Percentiles rank a stretch among this genome's conserved stretches.
These are phyloP conservation scores for Amanita muscaria DNA, from an alignment of 768 basidiomycete species.

Conservation along the genomic window DNA sequence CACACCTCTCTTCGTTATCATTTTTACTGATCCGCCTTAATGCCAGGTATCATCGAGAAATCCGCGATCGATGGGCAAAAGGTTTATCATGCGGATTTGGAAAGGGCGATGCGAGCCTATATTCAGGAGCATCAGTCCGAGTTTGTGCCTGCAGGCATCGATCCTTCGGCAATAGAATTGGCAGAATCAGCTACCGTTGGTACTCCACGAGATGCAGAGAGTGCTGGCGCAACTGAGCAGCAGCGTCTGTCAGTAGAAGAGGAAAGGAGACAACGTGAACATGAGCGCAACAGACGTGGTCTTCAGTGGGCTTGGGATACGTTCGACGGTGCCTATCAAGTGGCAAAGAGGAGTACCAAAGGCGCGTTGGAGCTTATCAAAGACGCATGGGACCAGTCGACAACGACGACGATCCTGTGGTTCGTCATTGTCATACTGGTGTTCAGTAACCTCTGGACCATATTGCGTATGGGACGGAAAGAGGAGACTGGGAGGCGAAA, in stretches of 20 bases:
- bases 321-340: conserved; percentile 64
- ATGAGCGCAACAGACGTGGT: conserved; percentile 60
- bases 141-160: conserved; percentile 79
- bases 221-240: conserved; percentile 10
- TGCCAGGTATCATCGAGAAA: conserved; percentile 82
- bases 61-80: conserved; percentile 91
- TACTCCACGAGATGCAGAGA: conserved; percentile 19
- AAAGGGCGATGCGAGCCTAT: conserved; percentile 78
- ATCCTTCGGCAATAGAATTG: conserved; percentile 44
- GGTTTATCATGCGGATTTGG: conserved; percentile 74
- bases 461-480: conserved; percentile 33
- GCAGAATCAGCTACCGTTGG: conserved; percentile 31
- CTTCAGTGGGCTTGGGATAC: conserved; percentile 89
- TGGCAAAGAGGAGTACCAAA: conserved; percentile 59
- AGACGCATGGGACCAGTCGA: conserved; percentile 75
- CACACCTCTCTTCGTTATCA: not conserved
- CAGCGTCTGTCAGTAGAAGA: conserved; percentile 22
- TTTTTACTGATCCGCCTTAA: conserved; percentile 7
- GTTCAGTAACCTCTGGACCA: conserved; percentile 68
- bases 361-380: conserved; percentile 70
- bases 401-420: conserved; percentile 62
- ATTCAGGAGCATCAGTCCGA: conserved; percentile 85
- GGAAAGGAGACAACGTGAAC: conserved; percentile 49
- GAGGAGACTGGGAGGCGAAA: conserved; percentile 35
- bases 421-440: conserved; percentile 67